phyloP scores from a whole-genome alignment of 2,329 filamentous ascomycete genomes.

The Colletotrichum siamense region DNA sequence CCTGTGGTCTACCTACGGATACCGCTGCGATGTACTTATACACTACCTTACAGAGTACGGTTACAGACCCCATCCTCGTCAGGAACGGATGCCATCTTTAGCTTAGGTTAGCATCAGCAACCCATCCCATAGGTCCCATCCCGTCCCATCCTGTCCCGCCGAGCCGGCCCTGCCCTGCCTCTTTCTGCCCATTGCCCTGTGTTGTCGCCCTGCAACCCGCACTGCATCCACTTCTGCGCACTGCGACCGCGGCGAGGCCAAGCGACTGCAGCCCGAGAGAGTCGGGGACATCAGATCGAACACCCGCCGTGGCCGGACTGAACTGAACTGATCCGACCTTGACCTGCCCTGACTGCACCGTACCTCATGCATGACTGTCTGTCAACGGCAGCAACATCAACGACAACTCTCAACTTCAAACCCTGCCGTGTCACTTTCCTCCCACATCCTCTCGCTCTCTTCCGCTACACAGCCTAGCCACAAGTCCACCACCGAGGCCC shows the following conservation, averaged over 20 bases:
- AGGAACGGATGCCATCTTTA: not conserved
- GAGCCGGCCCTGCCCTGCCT: not conserved
- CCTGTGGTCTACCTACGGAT: not conserved
- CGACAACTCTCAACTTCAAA: not conserved
- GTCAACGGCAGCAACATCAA: not conserved
- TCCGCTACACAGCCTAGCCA: not conserved
- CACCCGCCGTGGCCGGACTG: conserved; percentile 6
- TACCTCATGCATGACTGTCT: not conserved
- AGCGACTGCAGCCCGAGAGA: not conserved
- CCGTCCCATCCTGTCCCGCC: not conserved
- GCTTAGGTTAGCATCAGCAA: not conserved
- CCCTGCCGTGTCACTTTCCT: not conserved
- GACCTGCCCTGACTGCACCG: not conserved
- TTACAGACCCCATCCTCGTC: not conserved
- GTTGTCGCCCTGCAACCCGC: not conserved
- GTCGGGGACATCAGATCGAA: conserved; percentile 9
- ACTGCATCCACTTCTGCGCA: not conserved
- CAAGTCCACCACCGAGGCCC: not conserved
- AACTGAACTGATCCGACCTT: not conserved
- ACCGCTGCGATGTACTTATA: not conserved
- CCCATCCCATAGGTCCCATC: not conserved
- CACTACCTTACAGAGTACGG: not conserved
- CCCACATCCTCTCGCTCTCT: not conserved
- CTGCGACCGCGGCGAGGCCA: not conserved
- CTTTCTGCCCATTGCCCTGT: not conserved